These are phyloP conservation scores for Pyrenochaeta sp. DNA, from an alignment of 2,329 filamentous ascomycete species.

Conservation along the genomic window DNA sequence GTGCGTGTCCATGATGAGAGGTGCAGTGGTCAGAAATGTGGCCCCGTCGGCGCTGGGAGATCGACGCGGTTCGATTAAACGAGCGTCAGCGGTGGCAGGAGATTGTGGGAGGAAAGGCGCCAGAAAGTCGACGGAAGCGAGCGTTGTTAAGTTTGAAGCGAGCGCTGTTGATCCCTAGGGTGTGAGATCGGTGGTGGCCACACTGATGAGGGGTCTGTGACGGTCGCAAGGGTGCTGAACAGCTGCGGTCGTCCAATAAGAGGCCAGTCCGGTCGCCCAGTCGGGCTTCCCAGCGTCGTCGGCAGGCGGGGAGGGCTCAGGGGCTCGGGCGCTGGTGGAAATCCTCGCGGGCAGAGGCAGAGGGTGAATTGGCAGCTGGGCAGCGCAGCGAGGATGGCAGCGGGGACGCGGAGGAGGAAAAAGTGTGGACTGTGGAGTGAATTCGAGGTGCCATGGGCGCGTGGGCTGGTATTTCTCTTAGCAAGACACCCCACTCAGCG, in stretches of 20 bases:
- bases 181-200: slow-evolving; percentile 13
- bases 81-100: slow-evolving; percentile 8
- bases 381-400: slow-evolving; percentile 8
- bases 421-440: slow-evolving; percentile 27
- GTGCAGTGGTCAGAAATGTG: slow-evolving; percentile 9
- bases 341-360: slow-evolving; percentile 9
- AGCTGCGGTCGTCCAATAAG: slow-evolving; percentile 16
- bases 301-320: slow-evolving; percentile 20
- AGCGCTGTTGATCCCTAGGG: slow-evolving; percentile 9
- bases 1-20: slow-evolving; percentile 27
- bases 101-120: slow-evolving; percentile 6
- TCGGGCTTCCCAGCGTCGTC: slow-evolving; percentile 11
- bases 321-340: slow-evolving; percentile 7
- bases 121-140: slow-evolving; percentile 4
- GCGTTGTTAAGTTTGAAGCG: slow-evolving; percentile 10
- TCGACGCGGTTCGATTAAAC: slow-evolving; percentile 12
- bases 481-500: slow-evolving; percentile 32
- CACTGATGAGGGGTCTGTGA: slow-evolving; percentile 18
- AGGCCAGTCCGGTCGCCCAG: not conserved
- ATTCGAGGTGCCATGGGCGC: slow-evolving; percentile 20
- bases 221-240: slow-evolving; percentile 15
- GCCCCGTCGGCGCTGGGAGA: not conserved
- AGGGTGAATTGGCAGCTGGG: slow-evolving; percentile 7
- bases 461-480: slow-evolving; percentile 39
- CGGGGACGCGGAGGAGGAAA: slow-evolving; percentile 23